A percentile compares a stretch with the other conserved stretches of the same genome.
These are phyloP conservation scores for Didymella lethalis DNA, from an alignment of 2,329 filamentous ascomycete species.

Conservation along the genomic window DNA sequence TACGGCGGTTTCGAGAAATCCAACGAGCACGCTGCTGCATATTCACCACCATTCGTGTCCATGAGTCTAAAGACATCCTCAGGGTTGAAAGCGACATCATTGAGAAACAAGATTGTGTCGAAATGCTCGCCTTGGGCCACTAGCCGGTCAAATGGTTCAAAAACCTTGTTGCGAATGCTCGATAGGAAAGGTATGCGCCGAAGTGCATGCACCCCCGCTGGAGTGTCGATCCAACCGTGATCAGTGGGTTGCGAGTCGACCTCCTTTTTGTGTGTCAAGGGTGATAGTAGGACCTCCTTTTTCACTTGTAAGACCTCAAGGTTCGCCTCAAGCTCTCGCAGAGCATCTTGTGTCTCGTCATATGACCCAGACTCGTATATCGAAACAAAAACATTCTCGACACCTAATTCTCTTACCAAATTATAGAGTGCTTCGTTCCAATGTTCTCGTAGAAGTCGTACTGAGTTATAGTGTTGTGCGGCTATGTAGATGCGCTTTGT, in stretches of 20 bases:
- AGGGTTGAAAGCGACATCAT: conserved; percentile 68
- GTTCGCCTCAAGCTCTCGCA: conserved; percentile 64
- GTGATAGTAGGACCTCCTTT: conserved; percentile 65
- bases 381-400: conserved; percentile 71
- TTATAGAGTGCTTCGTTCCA: conserved; percentile 70
- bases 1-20: conserved; percentile 64
- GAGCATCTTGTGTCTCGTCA: conserved; percentile 70
- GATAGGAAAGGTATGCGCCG: conserved; percentile 75
- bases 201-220: conserved; percentile 58
- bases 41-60: conserved; percentile 65
- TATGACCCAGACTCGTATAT: conserved; percentile 74
- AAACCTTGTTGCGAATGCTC: conserved; percentile 67
- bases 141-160: conserved; percentile 65
- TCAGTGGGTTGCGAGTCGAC: conserved; percentile 36
- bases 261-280: conserved; percentile 57
- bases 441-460: conserved; percentile 64
- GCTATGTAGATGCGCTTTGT: conserved; percentile 67
- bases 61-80: conserved; percentile 65
- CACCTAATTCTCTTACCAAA: conserved; percentile 65
- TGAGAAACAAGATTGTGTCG: conserved; percentile 68
- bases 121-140: conserved; percentile 59
- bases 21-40: conserved; percentile 68
- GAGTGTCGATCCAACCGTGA: conserved; percentile 70
- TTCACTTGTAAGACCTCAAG: conserved; percentile 63
- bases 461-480: conserved; percentile 74